Percentiles rank a stretch among this genome's conserved stretches.
These are phyloP conservation scores for Ceratobasidium sp. DNA, from an alignment of 1,284 basidiomycete species.

Conservation along the genomic window DNA sequence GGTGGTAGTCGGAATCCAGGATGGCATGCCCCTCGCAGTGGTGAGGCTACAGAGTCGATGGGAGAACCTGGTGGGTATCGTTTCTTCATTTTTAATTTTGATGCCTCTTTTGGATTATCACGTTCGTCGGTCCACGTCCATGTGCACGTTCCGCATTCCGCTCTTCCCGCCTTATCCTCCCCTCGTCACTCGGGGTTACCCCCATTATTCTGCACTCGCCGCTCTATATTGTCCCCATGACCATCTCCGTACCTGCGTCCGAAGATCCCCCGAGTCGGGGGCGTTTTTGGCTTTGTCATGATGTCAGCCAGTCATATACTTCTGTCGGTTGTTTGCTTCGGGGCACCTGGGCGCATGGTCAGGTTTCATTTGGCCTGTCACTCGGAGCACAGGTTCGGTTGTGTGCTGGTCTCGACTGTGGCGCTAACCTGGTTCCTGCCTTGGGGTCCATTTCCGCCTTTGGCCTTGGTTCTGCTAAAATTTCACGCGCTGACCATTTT, in stretches of 20 bases:
- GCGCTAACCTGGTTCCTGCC: not conserved
- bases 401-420: not conserved
- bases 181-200: not conserved
- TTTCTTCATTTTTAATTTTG: conserved; percentile 42
- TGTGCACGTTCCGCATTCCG: not conserved
- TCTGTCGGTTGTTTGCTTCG: conserved; percentile 19
- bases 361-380: conserved; percentile 10
- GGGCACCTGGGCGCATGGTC: not conserved
- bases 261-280: conserved; percentile 23
- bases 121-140: conserved; percentile 23
- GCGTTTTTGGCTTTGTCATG: conserved; percentile 3
- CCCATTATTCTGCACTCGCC: not conserved
- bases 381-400: conserved; percentile 11
- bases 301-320: not conserved
- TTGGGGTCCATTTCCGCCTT: not conserved
- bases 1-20: conserved; percentile 41
- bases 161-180: conserved; percentile 11
- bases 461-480: not conserved
- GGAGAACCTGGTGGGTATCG: conserved; percentile 47
- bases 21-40: conserved; percentile 41
- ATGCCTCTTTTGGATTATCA: conserved; percentile 28
- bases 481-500: conserved; percentile 27
- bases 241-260: not conserved
- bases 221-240: conserved; percentile 4
- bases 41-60: conserved; percentile 49